Evolutionary conservation across 2,329 filamentous ascomycete species (phyloP), one percentile per base, ranked within the genome.

Genomic region (Alternaria incomplexa): DNA sequence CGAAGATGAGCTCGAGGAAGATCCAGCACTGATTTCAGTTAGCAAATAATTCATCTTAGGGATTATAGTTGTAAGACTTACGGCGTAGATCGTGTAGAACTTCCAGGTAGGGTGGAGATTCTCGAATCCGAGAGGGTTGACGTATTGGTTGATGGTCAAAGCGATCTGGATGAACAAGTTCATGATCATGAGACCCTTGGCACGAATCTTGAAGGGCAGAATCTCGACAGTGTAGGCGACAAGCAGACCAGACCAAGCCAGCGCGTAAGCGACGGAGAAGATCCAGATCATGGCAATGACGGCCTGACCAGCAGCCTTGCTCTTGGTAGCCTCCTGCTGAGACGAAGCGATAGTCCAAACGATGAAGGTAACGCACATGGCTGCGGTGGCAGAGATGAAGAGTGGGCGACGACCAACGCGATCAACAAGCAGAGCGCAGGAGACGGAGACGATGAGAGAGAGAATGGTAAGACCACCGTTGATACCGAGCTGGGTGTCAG

Each of bases 11-110:
- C 77, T 90, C 87, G 72, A 85, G 77, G 50, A 85, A 81, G 73
- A 90, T 86, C 88, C 88, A 90, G 58, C 88, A 76, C 68, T 78
- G 30, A 17, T 6, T 15, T 15, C 20, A 25, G 30, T 73, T 50
- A 74, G 69, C 17, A 46, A 23, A 20, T 32, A 6, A 5, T 50
- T 11, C 32, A 32, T 15, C 28, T 1, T n/a, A 53, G 15, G 15
- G 22, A 5, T 1, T 9, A n/a, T 54, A 13, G 13, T n/a, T 4
- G 9, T 4, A 6, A 11, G 32, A 80, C 78, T 79, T 79, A 83
- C 82, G 22, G 87, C 87, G 79, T 90, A 90, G 80, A 89, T 88
- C 48, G 89, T 82, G 83, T 88, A 90, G 60, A 90, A 86, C 78
- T 90, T 85, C 86, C 88, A 90, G 23, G 69, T 73, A 3, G 75